Percentiles rank a stretch among this genome's conserved stretches.
phyloP scores from a whole-genome alignment of 1,139 yeast species.

The Hyphopichia wangnamkhiaoensis region DNA sequence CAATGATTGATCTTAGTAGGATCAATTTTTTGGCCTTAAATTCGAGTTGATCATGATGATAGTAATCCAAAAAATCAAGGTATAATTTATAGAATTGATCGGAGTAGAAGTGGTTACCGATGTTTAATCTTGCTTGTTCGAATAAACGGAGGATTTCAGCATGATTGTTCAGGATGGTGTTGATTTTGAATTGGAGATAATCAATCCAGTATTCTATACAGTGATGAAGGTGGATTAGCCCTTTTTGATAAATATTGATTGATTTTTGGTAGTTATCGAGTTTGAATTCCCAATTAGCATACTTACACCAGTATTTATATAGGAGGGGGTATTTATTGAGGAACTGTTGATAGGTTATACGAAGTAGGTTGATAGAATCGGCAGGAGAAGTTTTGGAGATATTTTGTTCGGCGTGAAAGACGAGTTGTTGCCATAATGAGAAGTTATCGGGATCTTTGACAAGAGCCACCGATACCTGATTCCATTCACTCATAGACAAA shows the following conservation, averaged over 20 bases:
- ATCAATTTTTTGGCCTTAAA: constrained; percentile 39
- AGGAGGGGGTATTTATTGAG: constrained; percentile 65
- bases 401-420: constrained; percentile 22
- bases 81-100: constrained; percentile 78
- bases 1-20: constrained; percentile 61
- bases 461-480: constrained; percentile 27
- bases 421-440: constrained; percentile 49
- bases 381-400: constrained; percentile 45
- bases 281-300: constrained; percentile 65
- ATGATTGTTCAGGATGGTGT: constrained; percentile 35
- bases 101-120: constrained; percentile 75
- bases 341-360: constrained; percentile 56
- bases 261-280: constrained; percentile 57
- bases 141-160: constrained; percentile 46
- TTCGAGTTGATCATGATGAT: constrained; percentile 31
- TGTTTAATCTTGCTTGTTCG: constrained; percentile 57
- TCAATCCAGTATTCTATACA: constrained; percentile 75
- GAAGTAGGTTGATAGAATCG: constrained; percentile 40
- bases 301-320: constrained; percentile 80
- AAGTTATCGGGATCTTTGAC: constrained; percentile 48
- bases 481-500: constrained; percentile 16
- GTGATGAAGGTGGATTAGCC: constrained; percentile 51
- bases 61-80: constrained; percentile 51
- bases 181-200: constrained; percentile 58
- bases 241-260: constrained; percentile 52